These are phyloP conservation scores for Ilyonectria robusta DNA, from an alignment of 2,329 filamentous ascomycete species.

Conservation along the genomic window DNA sequence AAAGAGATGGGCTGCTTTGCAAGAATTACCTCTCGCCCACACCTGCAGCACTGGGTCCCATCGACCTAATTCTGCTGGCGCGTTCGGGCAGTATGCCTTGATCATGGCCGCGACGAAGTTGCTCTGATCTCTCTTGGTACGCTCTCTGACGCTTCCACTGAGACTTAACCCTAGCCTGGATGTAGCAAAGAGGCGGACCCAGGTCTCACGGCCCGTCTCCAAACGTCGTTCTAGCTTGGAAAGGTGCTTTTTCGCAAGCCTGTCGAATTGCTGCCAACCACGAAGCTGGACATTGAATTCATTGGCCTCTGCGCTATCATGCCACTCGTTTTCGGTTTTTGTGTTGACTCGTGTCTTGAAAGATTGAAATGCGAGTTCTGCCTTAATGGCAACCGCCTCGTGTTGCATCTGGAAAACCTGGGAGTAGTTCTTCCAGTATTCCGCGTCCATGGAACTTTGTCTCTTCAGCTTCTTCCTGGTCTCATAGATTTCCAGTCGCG, in stretches of 20 bases:
- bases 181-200: not conserved
- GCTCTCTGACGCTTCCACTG: not conserved
- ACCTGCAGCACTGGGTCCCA: conserved; percentile 7
- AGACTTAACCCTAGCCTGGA: not conserved
- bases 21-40: not conserved
- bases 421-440: not conserved
- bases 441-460: not conserved
- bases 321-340: not conserved
- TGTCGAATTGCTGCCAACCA: not conserved
- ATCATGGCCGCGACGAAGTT: conserved; percentile 11
- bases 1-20: conserved; percentile 1
- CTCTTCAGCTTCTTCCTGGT: not conserved
- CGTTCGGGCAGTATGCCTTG: not conserved
- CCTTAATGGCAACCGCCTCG: not conserved
- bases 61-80: not conserved
- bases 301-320: not conserved
- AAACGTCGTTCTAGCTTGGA: not conserved
- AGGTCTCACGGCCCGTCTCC: not conserved
- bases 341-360: not conserved
- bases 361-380: not conserved
- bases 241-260: not conserved
- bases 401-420: not conserved
- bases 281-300: not conserved
- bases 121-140: not conserved
- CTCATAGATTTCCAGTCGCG: not conserved